Base-by-base conservation (phyloP, 192 early-diverging fungal species). In the Dissophora globulifera region DNA sequence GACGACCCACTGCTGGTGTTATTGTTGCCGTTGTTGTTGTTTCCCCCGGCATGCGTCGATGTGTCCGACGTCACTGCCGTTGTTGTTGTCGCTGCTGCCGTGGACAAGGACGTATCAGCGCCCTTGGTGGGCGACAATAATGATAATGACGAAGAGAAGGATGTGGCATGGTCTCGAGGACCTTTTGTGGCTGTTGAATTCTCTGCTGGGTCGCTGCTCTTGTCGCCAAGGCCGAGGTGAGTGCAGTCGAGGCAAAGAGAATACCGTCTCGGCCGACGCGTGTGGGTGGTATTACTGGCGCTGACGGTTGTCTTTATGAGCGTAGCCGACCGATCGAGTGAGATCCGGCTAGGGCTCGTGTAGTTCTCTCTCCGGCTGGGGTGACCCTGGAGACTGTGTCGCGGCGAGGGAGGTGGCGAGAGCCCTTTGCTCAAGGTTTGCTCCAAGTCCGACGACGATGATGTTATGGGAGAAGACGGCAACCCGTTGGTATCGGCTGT, bases 201-300 rank as follows among this genome's bases (percentile, higher is more conserved):
- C 43, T 69, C 58, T 42, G 31, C 49, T 23, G 66, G 56, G 40
- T 68, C 66, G 27, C 53, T 25, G 50, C 58, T 69, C 51, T 61
- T 69, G 45, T 69, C 55, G 54, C 69, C 69, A 35, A 72, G 69
- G 35, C 61, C 61, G 17, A 72, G 62, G 33, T 75, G 70, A 22
- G 70, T 75, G 32, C 70, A 75, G 16, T 75, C 70, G 4, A 75
- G 45, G 22, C 51, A 55, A 41, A 75, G 62, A 43, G 70, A 75
- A 27, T 65, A 40, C 49, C 70, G 46, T 4, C 70, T 50, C 23
- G 50, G 55, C 22, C 41, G 31, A 10, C 50, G 52, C 19, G 43
- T n/a, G 4, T 33, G 45, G 20, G 33, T 22, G 49, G 29, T 65
- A 23, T 38, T 45, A 26, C 31, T 66, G 20, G 5, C 16, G 29